Evolutionary conservation across 768 basidiomycete species (phyloP), one percentile per base, ranked within the genome.

Genomic region (Sarcomyxa edulis): DNA sequence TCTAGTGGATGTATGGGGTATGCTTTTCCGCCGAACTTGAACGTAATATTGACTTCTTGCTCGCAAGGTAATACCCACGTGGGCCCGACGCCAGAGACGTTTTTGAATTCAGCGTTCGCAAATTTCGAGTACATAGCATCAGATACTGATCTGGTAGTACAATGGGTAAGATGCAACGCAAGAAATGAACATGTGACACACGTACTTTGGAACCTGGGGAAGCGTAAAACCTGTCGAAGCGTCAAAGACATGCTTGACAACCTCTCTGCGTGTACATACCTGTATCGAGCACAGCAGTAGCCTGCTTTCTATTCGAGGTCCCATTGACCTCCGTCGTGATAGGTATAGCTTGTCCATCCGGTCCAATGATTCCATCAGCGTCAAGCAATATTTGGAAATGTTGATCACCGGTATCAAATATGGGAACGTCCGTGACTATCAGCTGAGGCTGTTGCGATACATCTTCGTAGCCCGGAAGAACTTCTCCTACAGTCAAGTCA

Each of bases 1-100:
- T 86, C 84, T 21, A 86, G 55, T 3, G 84, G 81, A 49, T 86
- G 80, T 9, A 85, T 69, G 5, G 79, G 81, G 49, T 71, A 76
- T 15, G 58, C 50, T 6, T 63, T 58, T 5, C 81, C 81, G 5
- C 60, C 70, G 34, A 88, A 81, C 45, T 65, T 65, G 54, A 86
- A 74, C 1, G 84, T 77, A 27, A 81, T 55, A 39, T 83, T 84
- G 32, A 86, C 65, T 54, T 80, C 70, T 36, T 69, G 61, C 30
- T 68, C 59, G 51, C 86, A 89, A 2, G 84, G 81, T 2, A 87
- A 46, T 7, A 66, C 64, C 78, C 80, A 89, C 22, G 68, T 59
- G 8, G 65, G 53, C 10, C 78, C 74, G 10, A 71, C 37, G 37
- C 45, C 48, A 16, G 60, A 40, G 15, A 68, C 32, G 22, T 70